Conservation (phyloP, 2,329 filamentous ascomycete species). For the Knoxdaviesia proteae region DNA sequence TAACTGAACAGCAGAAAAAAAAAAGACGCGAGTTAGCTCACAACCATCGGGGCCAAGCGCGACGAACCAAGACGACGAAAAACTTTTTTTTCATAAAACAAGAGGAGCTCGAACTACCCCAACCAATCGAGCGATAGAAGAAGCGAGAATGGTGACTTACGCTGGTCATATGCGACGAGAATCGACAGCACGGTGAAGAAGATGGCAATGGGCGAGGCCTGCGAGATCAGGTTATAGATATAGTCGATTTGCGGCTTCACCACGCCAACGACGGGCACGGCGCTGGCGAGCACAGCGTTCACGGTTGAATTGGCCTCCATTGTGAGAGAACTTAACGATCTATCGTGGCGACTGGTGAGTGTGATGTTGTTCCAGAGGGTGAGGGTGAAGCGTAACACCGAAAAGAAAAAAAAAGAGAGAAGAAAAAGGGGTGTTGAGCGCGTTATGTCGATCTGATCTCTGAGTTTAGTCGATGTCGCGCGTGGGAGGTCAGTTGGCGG, state of each 20-base stretch:
- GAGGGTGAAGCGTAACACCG: no score
- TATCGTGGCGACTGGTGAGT: conserved; percentile 24
- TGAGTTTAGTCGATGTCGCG: no score
- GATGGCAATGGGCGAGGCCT: conserved; percentile 37
- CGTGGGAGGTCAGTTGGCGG: not conserved
- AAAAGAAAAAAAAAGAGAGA: not conserved
- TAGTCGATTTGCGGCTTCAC: conserved; percentile 34
- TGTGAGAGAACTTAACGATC: not conserved
- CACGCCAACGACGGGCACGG: conserved; percentile 25
- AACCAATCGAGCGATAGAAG: no score
- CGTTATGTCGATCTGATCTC: no score
- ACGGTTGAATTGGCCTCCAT: conserved; percentile 41
- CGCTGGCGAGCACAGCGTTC: conserved; percentile 45
- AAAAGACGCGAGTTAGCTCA: not conserved
- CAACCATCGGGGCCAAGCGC: no score
- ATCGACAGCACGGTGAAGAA: conserved; percentile 48
- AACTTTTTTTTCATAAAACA: no score
- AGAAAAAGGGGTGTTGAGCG: no score
- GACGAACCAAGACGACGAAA: no score
- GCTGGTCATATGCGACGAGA: conserved; percentile 71
- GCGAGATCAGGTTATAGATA: conserved; percentile 29
- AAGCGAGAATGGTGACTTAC: conserved; percentile 29
- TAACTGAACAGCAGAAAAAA: conserved; percentile 27
- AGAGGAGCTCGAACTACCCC: no score
- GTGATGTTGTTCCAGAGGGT: conserved; percentile 17